Percentiles rank a stretch among this genome's conserved stretches.
Evolutionary conservation across 345 rosid genomes (phyloP).

Genomic region (Bruguiera gymnorhiza): DNA sequence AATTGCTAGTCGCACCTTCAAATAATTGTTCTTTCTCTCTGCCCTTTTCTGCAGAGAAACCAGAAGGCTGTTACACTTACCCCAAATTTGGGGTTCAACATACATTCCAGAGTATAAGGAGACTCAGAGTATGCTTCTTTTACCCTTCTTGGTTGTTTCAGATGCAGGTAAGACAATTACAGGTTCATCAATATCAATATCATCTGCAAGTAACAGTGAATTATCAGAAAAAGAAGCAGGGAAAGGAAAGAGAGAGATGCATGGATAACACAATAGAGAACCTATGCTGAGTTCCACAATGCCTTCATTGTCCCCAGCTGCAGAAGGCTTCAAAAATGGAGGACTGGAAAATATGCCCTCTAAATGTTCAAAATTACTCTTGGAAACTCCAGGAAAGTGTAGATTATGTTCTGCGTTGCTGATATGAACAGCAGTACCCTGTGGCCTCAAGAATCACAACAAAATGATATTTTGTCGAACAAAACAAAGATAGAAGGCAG

Average conservation of each 20-base stretch:
- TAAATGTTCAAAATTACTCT: slow-evolving; percentile 40
- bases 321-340: slow-evolving; percentile 59
- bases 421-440: slow-evolving; percentile 54
- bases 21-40: slow-evolving; percentile 61
- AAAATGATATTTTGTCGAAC: slow-evolving; percentile 12
- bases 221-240: slow-evolving; percentile 14
- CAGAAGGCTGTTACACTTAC: slow-evolving; percentile 10
- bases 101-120: slow-evolving; percentile 2
- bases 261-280: slow-evolving; percentile 19
- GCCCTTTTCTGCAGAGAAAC: slow-evolving; percentile 45
- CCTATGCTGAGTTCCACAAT: slow-evolving; percentile 70
- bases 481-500: slow-evolving; percentile 1
- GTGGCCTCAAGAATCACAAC: slow-evolving; percentile 25
- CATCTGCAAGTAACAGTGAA: slow-evolving; percentile 50
- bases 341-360: slow-evolving; percentile 63
- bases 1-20: slow-evolving; percentile 57
- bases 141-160: slow-evolving; percentile 37
- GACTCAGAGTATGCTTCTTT: slow-evolving; percentile 36
- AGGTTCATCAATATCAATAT: slow-evolving; percentile 67
- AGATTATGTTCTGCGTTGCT: slow-evolving; percentile 37
- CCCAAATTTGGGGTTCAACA: slow-evolving; percentile 8
- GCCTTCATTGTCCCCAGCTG: slow-evolving; percentile 28
- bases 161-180: slow-evolving; percentile 33
- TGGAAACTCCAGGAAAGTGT: slow-evolving; percentile 36
- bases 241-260: slow-evolving; percentile 15